Conservation (phyloP, 768 basidiomycete genomes). For the Lentinula raphanica region DNA sequence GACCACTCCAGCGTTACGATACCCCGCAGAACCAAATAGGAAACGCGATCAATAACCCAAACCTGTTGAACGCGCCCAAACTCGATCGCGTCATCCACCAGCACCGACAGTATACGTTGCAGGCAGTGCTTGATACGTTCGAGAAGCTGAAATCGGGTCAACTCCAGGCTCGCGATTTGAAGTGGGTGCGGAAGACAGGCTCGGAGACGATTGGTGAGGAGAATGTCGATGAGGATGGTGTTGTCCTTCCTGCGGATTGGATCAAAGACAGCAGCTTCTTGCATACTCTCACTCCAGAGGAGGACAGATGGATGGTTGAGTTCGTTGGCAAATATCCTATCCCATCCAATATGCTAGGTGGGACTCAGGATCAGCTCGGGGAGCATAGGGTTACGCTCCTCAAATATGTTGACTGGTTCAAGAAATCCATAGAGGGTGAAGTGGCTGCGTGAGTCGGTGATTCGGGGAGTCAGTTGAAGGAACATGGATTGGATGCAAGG, state of each 20-base stretch:
- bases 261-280: not conserved
- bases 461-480: no score
- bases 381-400: not conserved
- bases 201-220: no score
- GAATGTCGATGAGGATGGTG: no score
- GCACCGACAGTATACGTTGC: not conserved
- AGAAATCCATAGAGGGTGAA: not conserved
- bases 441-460: no score
- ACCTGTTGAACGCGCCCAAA: not conserved
- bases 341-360: not conserved
- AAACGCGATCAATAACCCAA: not conserved
- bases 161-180: not conserved
- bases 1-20: not conserved
- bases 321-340: not conserved
- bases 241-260: not conserved
- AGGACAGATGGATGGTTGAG: not conserved
- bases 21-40: not conserved
- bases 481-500: no score
- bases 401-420: not conserved
- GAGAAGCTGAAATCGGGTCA: not conserved
- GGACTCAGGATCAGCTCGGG: not conserved
- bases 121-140: not conserved
- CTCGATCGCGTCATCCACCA: no score
- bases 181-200: no score
- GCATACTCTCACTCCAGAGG: not conserved